phyloP scores from a whole-genome alignment of 192 early-diverging fungal species.

The Mortierella hygrophila region DNA sequence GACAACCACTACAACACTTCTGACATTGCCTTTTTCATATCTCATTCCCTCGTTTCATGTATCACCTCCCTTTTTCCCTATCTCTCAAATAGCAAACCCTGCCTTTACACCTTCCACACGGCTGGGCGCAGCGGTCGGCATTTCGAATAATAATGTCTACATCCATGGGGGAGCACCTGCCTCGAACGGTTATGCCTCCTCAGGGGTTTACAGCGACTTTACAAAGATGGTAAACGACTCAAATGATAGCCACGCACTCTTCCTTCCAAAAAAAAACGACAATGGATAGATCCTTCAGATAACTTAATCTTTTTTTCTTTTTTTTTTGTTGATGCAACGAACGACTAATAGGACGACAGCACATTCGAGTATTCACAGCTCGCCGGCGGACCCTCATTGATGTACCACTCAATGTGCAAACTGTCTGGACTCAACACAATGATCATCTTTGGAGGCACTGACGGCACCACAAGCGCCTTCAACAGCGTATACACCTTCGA shows the following conservation, averaged over 20 bases:
- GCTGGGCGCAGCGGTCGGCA: constrained; percentile 40
- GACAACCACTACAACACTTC: not conserved
- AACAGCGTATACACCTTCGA: constrained; percentile 65
- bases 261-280: not conserved
- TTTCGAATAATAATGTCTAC: constrained; percentile 17
- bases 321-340: not conserved
- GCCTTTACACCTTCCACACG: constrained; percentile 23
- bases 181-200: constrained; percentile 20
- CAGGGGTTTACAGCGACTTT: constrained; percentile 22
- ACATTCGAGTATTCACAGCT: constrained; percentile 66
- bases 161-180: constrained; percentile 38
- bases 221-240: constrained; percentile 26
- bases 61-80: no score
- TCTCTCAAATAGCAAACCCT: constrained; percentile 18
- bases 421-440: constrained; percentile 66
- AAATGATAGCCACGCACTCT: not conserved
- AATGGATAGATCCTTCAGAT: not conserved
- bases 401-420: constrained; percentile 67
- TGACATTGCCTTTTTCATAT: not conserved
- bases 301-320: not conserved
- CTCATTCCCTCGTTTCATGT: not conserved
- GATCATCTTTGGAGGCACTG: constrained; percentile 73
- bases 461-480: constrained; percentile 61
- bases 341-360: constrained; percentile 43
- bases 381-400: constrained; percentile 66